phyloP scores from a whole-genome alignment of 306 rosid species.

The Acacia crassicarpa region DNA sequence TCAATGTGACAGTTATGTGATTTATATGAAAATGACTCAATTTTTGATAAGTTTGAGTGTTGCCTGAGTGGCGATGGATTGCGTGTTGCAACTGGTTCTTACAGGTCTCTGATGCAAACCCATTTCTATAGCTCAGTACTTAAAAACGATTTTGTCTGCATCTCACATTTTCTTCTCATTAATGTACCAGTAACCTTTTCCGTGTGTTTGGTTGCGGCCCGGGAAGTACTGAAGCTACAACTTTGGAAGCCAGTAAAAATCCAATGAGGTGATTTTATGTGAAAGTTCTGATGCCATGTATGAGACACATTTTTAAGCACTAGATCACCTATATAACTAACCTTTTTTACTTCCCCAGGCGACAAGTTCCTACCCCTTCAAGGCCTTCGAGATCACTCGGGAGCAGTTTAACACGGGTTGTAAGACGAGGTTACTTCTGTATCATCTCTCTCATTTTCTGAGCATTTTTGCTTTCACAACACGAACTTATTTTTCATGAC shows the following conservation, averaged over 20 bases:
- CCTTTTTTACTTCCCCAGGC: slow-evolving; percentile 44
- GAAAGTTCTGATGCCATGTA: slow-evolving; percentile 16
- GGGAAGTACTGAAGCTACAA: slow-evolving; percentile 80
- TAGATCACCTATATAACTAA: slow-evolving; percentile 8
- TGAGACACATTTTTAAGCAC: background rate
- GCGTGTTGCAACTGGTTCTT: slow-evolving; percentile 90
- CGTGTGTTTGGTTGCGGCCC: slow-evolving; percentile 89
- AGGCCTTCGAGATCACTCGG: slow-evolving; percentile 93
- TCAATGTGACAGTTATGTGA: slow-evolving; percentile 78
- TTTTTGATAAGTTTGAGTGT: slow-evolving; percentile 94
- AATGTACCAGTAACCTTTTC: slow-evolving; percentile 79
- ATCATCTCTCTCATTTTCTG: background rate
- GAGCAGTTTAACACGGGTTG: slow-evolving; percentile 90
- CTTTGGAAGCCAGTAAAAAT: slow-evolving; percentile 97
- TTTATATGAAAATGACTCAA: slow-evolving; percentile 93
- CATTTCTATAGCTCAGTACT: background rate
- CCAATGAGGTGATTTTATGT: slow-evolving; percentile 79
- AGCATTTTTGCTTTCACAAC: background rate
- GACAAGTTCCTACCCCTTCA: slow-evolving; percentile 91
- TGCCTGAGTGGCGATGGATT: slow-evolving; percentile 93
- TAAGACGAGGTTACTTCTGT: slow-evolving; percentile 72
- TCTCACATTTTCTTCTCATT: slow-evolving; percentile 32
- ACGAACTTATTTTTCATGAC: background rate
- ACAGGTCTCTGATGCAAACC: slow-evolving; percentile 63
- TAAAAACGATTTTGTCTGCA: slow-evolving; percentile 4